phyloP scores from a whole-genome alignment of 2,329 filamentous ascomycete species.

The Penicillium brasilianum region DNA sequence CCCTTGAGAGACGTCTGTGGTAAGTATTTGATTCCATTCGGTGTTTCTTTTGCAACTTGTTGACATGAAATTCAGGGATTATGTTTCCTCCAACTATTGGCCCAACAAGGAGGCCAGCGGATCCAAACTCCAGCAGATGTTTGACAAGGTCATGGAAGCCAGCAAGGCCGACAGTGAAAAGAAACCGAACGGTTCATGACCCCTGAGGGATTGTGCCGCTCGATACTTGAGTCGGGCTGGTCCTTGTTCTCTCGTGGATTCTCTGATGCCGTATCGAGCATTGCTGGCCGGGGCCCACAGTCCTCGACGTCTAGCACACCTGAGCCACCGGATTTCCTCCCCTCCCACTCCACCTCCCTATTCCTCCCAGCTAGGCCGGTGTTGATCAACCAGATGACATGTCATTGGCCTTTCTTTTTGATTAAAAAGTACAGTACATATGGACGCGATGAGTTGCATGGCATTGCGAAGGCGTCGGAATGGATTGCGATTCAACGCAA shows the following conservation, averaged over 20 bases:
- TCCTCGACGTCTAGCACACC: neutral
- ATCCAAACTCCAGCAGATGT: slow-evolving; percentile 45
- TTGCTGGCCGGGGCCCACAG: no score
- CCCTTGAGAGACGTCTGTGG: slow-evolving; percentile 52
- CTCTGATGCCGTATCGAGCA: no score
- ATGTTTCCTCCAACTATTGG: slow-evolving; percentile 52
- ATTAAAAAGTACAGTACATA: slow-evolving; percentile 35
- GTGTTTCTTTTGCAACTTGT: slow-evolving; percentile 14
- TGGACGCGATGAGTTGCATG: slow-evolving; percentile 30
- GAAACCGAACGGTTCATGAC: slow-evolving; percentile 37
- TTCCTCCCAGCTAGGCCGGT: neutral
- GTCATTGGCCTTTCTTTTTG: slow-evolving; percentile 17
- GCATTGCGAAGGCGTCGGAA: slow-evolving; percentile 35
- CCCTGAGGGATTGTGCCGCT: slow-evolving; percentile 8
- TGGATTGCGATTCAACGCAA: slow-evolving; percentile 21
- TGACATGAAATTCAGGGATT: slow-evolving; percentile 46
- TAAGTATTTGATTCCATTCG: slow-evolving; percentile 34
- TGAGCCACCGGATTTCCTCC: neutral
- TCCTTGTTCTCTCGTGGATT: slow-evolving; percentile 11
- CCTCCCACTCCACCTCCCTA: neutral
- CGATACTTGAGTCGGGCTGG: neutral
- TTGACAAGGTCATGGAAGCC: slow-evolving; percentile 42
- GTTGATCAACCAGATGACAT: slow-evolving; percentile 10
- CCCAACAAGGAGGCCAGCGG: slow-evolving; percentile 51
- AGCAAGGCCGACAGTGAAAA: slow-evolving; percentile 28